These are phyloP conservation scores for Ogataea haglerorum DNA, from an alignment of 805 yeast species.

Conservation along the genomic window DNA sequence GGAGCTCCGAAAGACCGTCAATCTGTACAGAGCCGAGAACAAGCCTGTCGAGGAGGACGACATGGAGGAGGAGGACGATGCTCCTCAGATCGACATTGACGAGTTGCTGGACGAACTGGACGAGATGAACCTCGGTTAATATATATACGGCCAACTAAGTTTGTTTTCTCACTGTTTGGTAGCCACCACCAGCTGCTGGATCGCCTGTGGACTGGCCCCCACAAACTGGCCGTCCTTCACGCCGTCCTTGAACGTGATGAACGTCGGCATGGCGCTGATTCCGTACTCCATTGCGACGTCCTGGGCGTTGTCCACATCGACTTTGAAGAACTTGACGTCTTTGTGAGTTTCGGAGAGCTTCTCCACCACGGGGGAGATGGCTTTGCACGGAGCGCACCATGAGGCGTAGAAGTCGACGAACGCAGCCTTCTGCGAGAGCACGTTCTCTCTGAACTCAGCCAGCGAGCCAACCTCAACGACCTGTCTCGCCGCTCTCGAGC, in stretches of 20 bases:
- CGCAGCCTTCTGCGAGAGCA: slow-evolving; percentile 39
- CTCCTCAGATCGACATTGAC: slow-evolving; percentile 84
- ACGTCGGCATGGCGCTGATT: slow-evolving; percentile 76
- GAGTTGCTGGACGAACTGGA: slow-evolving; percentile 94
- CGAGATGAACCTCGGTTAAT: slow-evolving; percentile 73
- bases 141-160: not conserved
- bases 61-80: slow-evolving; percentile 55
- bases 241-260: slow-evolving; percentile 59
- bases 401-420: slow-evolving; percentile 66
- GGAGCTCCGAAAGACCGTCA: slow-evolving; percentile 87
- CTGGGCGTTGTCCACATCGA: slow-evolving; percentile 63
- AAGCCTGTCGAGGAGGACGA: slow-evolving; percentile 40
- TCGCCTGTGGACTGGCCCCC: slow-evolving; percentile 56
- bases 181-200: slow-evolving; percentile 30
- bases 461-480: slow-evolving; percentile 31
- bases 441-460: slow-evolving; percentile 35
- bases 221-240: slow-evolving; percentile 53
- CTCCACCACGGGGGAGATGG: slow-evolving; percentile 57
- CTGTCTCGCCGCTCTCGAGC: not conserved
- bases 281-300: slow-evolving; percentile 62
- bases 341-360: slow-evolving; percentile 39
- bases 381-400: slow-evolving; percentile 80
- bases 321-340: slow-evolving; percentile 59
- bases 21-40: slow-evolving; percentile 69
- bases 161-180: slow-evolving; percentile 10